Percentiles rank a stretch among this genome's conserved stretches.
phyloP scores from a whole-genome alignment of 1,139 yeast genomes.

The Blastobotrys capitulatus region DNA sequence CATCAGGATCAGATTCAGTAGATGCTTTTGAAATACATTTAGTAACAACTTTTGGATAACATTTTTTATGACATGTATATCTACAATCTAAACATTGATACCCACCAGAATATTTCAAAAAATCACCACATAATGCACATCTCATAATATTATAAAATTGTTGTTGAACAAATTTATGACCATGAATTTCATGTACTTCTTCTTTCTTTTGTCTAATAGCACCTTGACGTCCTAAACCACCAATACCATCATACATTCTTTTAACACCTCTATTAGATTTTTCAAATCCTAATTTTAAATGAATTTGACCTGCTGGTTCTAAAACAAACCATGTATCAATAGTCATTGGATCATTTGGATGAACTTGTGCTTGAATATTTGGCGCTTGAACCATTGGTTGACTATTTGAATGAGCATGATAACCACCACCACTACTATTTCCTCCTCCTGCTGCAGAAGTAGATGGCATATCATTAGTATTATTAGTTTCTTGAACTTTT shows the following conservation, averaged over 20 bases:
- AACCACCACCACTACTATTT: neutral
- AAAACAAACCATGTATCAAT: conserved; percentile 84
- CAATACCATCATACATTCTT: conserved; percentile 44
- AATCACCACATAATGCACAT: conserved; percentile 95
- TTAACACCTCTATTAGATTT: conserved; percentile 51
- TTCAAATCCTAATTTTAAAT: conserved; percentile 71
- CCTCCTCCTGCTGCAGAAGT: neutral
- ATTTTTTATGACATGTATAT: conserved; percentile 89
- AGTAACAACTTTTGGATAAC: conserved; percentile 90
- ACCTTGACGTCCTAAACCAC: conserved; percentile 93
- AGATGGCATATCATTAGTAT: neutral
- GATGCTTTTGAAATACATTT: conserved; percentile 90
- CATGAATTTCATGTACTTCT: conserved; percentile 92
- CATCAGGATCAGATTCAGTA: conserved; percentile 79
- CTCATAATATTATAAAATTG: conserved; percentile 95
- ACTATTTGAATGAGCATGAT: conserved; percentile 8
- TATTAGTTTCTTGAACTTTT: conserved; percentile 30
- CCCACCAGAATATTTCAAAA: conserved; percentile 80
- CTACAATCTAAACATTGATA: conserved; percentile 95
- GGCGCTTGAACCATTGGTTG: conserved; percentile 2
- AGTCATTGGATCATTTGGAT: conserved; percentile 11
- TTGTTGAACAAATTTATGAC: conserved; percentile 93
- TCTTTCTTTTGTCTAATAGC: conserved; percentile 95
- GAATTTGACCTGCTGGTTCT: conserved; percentile 91
- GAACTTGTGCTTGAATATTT: neutral